Percentiles rank a stretch among this genome's conserved stretches.
These are phyloP conservation scores for Colletotrichum falcatum DNA, from an alignment of 2,329 filamentous ascomycete species.

Conservation along the genomic window DNA sequence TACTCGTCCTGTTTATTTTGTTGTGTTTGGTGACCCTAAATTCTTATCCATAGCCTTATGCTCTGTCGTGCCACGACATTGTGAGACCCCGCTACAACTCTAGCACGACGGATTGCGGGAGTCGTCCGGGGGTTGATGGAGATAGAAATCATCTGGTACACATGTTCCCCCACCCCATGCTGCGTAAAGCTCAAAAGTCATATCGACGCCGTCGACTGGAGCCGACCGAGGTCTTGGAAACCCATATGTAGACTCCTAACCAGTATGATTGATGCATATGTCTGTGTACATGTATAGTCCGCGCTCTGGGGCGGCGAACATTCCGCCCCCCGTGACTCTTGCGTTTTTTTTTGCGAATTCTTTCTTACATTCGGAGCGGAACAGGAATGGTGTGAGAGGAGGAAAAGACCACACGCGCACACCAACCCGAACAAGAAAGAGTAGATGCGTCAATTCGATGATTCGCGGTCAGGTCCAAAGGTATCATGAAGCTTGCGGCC, in stretches of 20 bases:
- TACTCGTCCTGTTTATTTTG: background rate
- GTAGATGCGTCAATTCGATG: slow-evolving; percentile 39
- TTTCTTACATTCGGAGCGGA: slow-evolving; percentile 30
- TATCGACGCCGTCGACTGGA: background rate
- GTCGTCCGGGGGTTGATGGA: too few relatives aligned
- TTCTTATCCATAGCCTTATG: background rate
- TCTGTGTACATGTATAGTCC: slow-evolving; percentile 31
- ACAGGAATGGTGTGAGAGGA: background rate
- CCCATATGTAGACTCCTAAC: background rate
- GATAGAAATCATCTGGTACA: background rate
- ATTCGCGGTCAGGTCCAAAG: slow-evolving; percentile 34
- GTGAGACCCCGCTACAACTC: background rate
- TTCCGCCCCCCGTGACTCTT: background rate
- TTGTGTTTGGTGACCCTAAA: background rate
- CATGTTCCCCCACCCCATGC: background rate
- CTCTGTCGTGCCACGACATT: background rate
- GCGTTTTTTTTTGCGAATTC: slow-evolving; percentile 14
- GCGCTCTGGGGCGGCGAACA: slow-evolving; percentile 4
- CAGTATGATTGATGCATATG: slow-evolving; percentile 32
- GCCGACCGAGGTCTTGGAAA: too few relatives aligned
- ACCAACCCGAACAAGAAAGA: slow-evolving; percentile 32
- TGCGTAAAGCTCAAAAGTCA: background rate
- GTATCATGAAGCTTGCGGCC: slow-evolving; percentile 40
- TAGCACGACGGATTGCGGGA: background rate
- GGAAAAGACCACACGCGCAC: background rate